These are phyloP conservation scores for Apiotrichum akiyoshidainum DNA, from an alignment of 1,284 basidiomycete species.

Conservation along the genomic window DNA sequence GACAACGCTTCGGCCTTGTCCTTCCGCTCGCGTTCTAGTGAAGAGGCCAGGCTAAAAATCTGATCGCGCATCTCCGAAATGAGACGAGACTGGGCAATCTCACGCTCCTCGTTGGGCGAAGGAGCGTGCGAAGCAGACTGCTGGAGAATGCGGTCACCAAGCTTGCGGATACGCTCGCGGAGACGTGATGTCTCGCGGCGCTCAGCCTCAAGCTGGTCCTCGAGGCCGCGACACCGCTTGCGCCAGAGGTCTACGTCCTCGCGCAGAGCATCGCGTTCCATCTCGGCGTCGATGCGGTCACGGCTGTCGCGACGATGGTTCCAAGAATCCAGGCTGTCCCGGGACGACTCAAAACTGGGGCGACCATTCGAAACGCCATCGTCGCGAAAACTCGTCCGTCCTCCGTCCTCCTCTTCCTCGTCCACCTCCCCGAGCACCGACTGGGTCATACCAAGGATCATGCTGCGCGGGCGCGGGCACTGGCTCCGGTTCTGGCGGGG, in stretches of 20 bases:
- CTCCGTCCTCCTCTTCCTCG: slow-evolving; percentile 34
- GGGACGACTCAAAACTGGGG: slow-evolving; percentile 21
- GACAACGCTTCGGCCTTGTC: slow-evolving; percentile 28
- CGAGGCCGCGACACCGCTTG: slow-evolving; percentile 32
- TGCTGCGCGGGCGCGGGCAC: slow-evolving; percentile 38
- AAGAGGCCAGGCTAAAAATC: slow-evolving; percentile 37
- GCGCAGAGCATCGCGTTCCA: slow-evolving; percentile 42
- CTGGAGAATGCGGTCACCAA: slow-evolving; percentile 33
- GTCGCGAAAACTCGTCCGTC: slow-evolving; percentile 5
- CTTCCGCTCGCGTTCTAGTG: slow-evolving; percentile 37
- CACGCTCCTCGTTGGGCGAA: slow-evolving; percentile 12
- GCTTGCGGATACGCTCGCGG: slow-evolving; percentile 42
- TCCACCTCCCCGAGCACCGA: slow-evolving; percentile 41
- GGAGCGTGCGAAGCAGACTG: slow-evolving; percentile 24
- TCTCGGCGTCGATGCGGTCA: slow-evolving; percentile 37
- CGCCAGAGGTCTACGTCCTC: slow-evolving; percentile 47
- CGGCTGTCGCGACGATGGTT: slow-evolving; percentile 15
- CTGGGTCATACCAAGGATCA: slow-evolving; percentile 24
- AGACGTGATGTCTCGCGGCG: slow-evolving; percentile 31
- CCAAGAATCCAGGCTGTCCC: slow-evolving; percentile 19
- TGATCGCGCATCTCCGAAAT: slow-evolving; percentile 41
- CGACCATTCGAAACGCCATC: slow-evolving; percentile 11
- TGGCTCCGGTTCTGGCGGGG: slow-evolving; percentile 12
- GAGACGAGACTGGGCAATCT: slow-evolving; percentile 25
- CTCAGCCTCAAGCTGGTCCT: slow-evolving; percentile 40